Conservation (phyloP, 2,329 filamentous ascomycete genomes). For the Fusarium marasasianum region DNA sequence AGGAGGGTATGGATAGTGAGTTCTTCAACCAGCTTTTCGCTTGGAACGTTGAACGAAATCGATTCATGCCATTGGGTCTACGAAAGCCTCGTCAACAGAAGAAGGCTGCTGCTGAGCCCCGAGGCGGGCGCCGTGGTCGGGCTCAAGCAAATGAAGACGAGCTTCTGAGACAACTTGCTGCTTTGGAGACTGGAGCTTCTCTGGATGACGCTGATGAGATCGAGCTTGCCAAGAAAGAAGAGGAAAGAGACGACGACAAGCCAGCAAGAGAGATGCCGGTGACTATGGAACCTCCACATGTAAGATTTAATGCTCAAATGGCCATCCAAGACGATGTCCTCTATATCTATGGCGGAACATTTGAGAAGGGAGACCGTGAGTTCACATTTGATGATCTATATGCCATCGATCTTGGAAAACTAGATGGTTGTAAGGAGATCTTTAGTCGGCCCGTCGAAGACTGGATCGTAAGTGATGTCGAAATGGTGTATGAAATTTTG, state of each 20-base stretch:
- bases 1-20: conserved; percentile 95
- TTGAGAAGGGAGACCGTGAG: conserved; percentile 92
- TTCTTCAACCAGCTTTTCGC: conserved; percentile 94
- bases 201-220: conserved; percentile 63
- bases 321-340: conserved; percentile 91
- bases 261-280: conserved; percentile 71
- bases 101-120: conserved; percentile 63
- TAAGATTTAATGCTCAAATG: conserved; percentile 89
- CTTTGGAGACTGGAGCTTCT: conserved; percentile 79
- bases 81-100: conserved; percentile 76
- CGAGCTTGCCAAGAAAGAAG: conserved; percentile 61
- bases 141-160: conserved; percentile 93
- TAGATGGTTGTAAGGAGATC: conserved; percentile 92
- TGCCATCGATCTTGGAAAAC: conserved; percentile 90
- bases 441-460: conserved; percentile 86
- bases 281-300: conserved; percentile 85
- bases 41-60: conserved; percentile 95
- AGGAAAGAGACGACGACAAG: conserved; percentile 64
- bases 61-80: conserved; percentile 86
- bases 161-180: conserved; percentile 84
- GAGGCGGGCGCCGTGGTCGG: conserved; percentile 71
- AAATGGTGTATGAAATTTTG: background rate
- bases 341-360: conserved; percentile 95
- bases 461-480: conserved; percentile 70
- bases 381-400: conserved; percentile 97